A percentile compares a stretch with the other conserved stretches of the same genome.
These are phyloP conservation scores for Komagataella mondaviorum DNA, from an alignment of 805 yeast species.

Conservation along the genomic window DNA sequence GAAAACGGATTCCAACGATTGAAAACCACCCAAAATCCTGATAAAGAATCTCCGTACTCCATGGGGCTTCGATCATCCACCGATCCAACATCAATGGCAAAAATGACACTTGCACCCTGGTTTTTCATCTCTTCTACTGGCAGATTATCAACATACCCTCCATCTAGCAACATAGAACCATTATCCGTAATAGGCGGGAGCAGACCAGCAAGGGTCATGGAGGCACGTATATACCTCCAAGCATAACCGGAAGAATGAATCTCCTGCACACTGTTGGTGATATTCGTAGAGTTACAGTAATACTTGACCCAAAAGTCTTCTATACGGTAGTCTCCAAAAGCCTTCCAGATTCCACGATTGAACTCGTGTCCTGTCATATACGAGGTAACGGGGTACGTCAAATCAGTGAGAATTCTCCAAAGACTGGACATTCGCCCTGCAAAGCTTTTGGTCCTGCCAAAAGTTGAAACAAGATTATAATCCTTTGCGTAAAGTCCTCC, in stretches of 20 bases:
- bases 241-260: conserved; percentile 86
- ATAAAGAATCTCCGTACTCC: conserved; percentile 84
- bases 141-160: conserved; percentile 89
- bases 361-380: conserved; percentile 97
- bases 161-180: conserved; percentile 90
- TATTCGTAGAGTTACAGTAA: conserved; percentile 86
- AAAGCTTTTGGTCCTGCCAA: conserved; percentile 81
- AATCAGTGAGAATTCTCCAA: conserved; percentile 76
- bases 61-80: conserved; percentile 84
- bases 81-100: conserved; percentile 95
- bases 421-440: conserved; percentile 68
- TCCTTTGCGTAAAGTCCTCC: conserved; percentile 94
- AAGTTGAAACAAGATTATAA: conserved; percentile 80
- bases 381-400: conserved; percentile 88
- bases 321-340: conserved; percentile 81
- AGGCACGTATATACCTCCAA: conserved; percentile 91
- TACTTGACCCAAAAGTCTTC: conserved; percentile 93
- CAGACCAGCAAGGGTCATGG: conserved; percentile 92
- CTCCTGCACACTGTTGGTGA: conserved; percentile 92
- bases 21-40: conserved; percentile 83
- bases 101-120: conserved; percentile 72
- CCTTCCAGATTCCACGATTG: conserved; percentile 95
- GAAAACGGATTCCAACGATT: conserved; percentile 89
- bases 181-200: conserved; percentile 80
- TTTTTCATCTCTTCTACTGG: conserved; percentile 89